phyloP scores from a whole-genome alignment of 2,329 filamentous ascomycete genomes.

The Pseudopyrenochaeta lycopersici region DNA sequence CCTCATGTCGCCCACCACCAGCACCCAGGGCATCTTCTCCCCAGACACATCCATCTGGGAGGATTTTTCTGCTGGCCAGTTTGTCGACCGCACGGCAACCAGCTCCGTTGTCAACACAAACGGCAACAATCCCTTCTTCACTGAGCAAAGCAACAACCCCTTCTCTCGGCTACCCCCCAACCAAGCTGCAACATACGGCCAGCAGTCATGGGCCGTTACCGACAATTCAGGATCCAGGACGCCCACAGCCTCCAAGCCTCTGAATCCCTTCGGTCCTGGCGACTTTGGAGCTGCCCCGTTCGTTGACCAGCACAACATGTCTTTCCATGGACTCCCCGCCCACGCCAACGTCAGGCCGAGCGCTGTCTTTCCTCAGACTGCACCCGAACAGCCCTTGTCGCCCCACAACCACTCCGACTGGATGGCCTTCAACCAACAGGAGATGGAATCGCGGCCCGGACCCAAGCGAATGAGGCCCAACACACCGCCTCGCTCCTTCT shows the following conservation, averaged over 20 bases:
- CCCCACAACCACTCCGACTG: slow-evolving; percentile 69
- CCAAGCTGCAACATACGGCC: slow-evolving; percentile 57
- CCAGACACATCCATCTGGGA: slow-evolving; percentile 61
- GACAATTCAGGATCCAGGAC: slow-evolving; percentile 76
- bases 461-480: slow-evolving; percentile 69
- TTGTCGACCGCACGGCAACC: slow-evolving; percentile 48
- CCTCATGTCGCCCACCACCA: slow-evolving; percentile 60
- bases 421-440: slow-evolving; percentile 60
- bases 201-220: slow-evolving; percentile 68
- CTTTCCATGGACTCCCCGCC: slow-evolving; percentile 49
- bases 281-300: slow-evolving; percentile 60
- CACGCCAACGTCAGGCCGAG: slow-evolving; percentile 56
- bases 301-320: slow-evolving; percentile 51
- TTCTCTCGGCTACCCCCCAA: slow-evolving; percentile 70
- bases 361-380: slow-evolving; percentile 58
- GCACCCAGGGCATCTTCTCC: slow-evolving; percentile 60
- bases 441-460: slow-evolving; percentile 59
- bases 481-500: slow-evolving; percentile 77
- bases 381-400: slow-evolving; percentile 62
- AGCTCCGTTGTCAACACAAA: slow-evolving; percentile 53
- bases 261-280: slow-evolving; percentile 67
- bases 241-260: slow-evolving; percentile 75
- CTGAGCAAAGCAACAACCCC: slow-evolving; percentile 61
- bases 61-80: slow-evolving; percentile 53
- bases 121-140: slow-evolving; percentile 59